These are phyloP conservation scores for Zea mays DNA, from an alignment of 176 grass and related monocot species.

Conservation along the genomic window Zm-B73-REFERENCE-NAM-5.0 NC_050098.1:8768501-8769000, in stretches of 20 bases:
- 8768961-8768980: constrained; percentile 15
- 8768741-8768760: constrained; percentile 78
- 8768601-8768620: neutral
- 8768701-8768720: constrained; percentile 76
- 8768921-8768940: neutral
- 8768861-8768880: constrained; percentile 14
- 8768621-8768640: constrained; percentile 31
- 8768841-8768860: constrained; percentile 20
- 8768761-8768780: constrained; percentile 61
- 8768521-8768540: neutral
- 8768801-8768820: constrained; percentile 89
- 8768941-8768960: neutral
- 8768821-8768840: constrained; percentile 50
- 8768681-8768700: constrained; percentile 91
- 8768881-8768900: constrained; percentile 22
- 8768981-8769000: neutral
- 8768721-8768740: constrained; percentile 91
- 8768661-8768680: constrained; percentile 90
- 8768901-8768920: constrained; percentile 29
- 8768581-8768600: constrained; percentile 2
- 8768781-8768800: constrained; percentile 70
- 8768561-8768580: constrained; percentile 14
- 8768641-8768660: constrained; percentile 20
- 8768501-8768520: neutral
- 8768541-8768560: constrained; percentile 16